Conservation (phyloP, 2,329 filamentous ascomycete species). For the Aspergillus sojae region DNA sequence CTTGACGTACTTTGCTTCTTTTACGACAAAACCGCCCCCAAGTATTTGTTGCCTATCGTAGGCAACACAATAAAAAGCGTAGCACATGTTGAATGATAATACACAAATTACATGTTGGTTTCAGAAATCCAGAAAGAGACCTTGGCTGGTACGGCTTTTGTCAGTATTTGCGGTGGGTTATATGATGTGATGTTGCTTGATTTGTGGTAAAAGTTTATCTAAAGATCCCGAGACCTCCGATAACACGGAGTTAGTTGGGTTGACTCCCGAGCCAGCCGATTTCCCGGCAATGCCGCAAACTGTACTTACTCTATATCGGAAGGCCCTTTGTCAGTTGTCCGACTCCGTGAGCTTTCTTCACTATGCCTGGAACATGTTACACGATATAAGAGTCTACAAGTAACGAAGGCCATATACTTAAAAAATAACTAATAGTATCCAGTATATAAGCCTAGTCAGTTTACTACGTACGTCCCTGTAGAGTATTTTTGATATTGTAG, state of each 20-base stretch:
- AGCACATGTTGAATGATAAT: not conserved
- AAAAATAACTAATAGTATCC: not conserved
- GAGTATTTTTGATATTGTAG: not conserved
- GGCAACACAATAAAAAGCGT: not conserved
- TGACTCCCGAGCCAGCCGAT: not conserved
- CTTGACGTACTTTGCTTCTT: not conserved
- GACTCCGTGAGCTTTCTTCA: not conserved
- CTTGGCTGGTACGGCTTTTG: not conserved
- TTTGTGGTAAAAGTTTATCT: not conserved
- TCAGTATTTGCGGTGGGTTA: not conserved
- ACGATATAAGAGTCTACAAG: not conserved
- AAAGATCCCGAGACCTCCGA: not conserved
- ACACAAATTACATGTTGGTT: no score
- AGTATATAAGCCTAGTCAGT: not conserved
- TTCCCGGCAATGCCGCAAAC: not conserved
- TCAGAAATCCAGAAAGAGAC: not conserved
- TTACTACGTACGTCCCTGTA: not conserved
- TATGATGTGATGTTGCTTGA: not conserved
- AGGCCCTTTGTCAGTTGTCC: not conserved
- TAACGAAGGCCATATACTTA: not conserved
- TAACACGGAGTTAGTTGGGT: not conserved
- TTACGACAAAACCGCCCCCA: not conserved
- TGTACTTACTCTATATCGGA: not conserved
- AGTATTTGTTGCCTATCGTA: not conserved
- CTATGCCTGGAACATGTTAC: not conserved